phyloP scores from a whole-genome alignment of 805 yeast species.

The Vanderwaltozyma verrucispora region DNA sequence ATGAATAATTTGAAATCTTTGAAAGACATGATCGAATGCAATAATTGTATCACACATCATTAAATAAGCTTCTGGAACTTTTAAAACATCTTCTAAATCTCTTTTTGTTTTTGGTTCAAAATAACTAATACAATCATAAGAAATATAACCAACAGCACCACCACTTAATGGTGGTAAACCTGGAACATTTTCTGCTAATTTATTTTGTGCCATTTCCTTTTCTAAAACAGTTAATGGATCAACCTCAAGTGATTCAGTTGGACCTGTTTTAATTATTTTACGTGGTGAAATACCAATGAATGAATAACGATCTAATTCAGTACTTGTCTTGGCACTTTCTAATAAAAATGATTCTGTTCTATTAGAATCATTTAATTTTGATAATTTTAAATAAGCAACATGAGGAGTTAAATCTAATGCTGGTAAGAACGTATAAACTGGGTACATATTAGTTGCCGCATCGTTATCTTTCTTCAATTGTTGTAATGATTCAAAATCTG shows the following conservation, averaged over 20 bases:
- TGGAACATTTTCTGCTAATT: conserved; percentile 61
- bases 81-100: conserved; percentile 61
- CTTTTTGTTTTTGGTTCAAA: conserved; percentile 88
- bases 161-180: conserved; percentile 82
- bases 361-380: conserved; percentile 44
- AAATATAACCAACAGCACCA: conserved; percentile 93
- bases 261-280: conserved; percentile 74
- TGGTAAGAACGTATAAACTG: conserved; percentile 63
- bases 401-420: conserved; percentile 76
- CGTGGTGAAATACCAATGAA: conserved; percentile 83
- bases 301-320: conserved; percentile 79
- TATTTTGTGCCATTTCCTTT: conserved; percentile 51
- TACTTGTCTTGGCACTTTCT: conserved; percentile 86
- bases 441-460: conserved; percentile 56
- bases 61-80: conserved; percentile 84
- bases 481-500: conserved; percentile 37
- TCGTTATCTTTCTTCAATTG: conserved; percentile 32
- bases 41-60: conserved; percentile 87
- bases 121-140: conserved; percentile 93
- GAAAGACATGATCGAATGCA: conserved; percentile 91
- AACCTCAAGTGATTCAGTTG: conserved; percentile 36
- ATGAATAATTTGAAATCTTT: conserved; percentile 81
- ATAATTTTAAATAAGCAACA: conserved; percentile 76
- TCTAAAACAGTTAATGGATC: conserved; percentile 79
- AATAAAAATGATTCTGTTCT: conserved; percentile 67